Conservation (phyloP, 768 basidiomycete species). For the Pleurotus eryngii region DNA sequence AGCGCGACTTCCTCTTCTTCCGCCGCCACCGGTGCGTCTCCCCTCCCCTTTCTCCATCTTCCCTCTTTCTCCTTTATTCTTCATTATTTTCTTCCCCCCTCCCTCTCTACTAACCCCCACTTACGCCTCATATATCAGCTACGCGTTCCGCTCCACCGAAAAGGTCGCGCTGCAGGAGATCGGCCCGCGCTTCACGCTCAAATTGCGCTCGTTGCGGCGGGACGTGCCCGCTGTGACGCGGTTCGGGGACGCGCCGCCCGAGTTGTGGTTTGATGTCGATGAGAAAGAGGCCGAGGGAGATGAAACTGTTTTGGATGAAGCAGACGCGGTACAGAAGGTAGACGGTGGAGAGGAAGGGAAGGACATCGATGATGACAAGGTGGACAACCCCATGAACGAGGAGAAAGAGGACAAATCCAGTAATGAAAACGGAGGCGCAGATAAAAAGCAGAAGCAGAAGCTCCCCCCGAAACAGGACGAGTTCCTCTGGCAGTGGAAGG, state of each 20-base stretch:
- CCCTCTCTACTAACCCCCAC: no score
- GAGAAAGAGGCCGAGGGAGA: no score
- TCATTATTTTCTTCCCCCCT: no score
- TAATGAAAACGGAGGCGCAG: no score
- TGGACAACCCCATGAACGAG: slow-evolving; percentile 6
- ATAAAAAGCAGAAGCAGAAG: slow-evolving; percentile 13
- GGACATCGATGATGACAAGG: neutral
- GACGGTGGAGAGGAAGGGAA: no score
- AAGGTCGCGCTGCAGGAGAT: slow-evolving; percentile 96
- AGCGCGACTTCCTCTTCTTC: slow-evolving; percentile 97
- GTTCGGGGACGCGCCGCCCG: slow-evolving; percentile 58
- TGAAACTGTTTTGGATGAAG: no score
- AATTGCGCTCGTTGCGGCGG: slow-evolving; percentile 84
- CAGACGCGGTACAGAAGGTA: no score
- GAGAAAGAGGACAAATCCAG: no score
- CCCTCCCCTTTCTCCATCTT: neutral
- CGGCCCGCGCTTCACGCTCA: slow-evolving; percentile 94
- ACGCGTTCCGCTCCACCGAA: slow-evolving; percentile 88
- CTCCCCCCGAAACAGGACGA: slow-evolving; percentile 71
- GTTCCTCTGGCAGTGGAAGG: slow-evolving; percentile 90
- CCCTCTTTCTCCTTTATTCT: neutral
- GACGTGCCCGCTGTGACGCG: slow-evolving; percentile 80
- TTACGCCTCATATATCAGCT: no score
- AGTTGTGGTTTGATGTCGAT: slow-evolving; percentile 50
- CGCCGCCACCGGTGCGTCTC: slow-evolving; percentile 76